Evolutionary conservation across 2,329 filamentous ascomycete species (phyloP).

Genomic region (Corinectria fuckeliana): DNA sequence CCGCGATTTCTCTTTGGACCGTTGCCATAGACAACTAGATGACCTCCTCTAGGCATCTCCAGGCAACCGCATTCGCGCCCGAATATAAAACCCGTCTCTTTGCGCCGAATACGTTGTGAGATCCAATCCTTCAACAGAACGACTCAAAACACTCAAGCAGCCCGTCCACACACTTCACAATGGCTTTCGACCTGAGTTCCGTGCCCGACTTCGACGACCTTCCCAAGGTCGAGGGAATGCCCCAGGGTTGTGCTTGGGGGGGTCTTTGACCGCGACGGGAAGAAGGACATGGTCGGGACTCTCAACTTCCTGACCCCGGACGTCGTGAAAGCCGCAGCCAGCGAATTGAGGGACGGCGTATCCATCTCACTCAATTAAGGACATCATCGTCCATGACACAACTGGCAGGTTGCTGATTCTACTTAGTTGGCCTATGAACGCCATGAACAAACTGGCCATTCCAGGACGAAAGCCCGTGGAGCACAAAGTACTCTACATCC

Average conservation of each 20-base stretch:
- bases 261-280: constrained; percentile 50
- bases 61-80: neutral
- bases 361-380: constrained; percentile 58
- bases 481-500: constrained; percentile 47
- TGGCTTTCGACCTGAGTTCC: neutral
- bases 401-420: neutral
- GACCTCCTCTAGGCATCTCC: neutral
- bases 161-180: neutral
- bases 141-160: neutral
- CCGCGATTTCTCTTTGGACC: neutral
- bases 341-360: constrained; percentile 44
- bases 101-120: neutral
- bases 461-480: constrained; percentile 44
- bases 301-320: constrained; percentile 59
- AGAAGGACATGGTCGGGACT: constrained; percentile 57
- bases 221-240: constrained; percentile 49
- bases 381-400: neutral
- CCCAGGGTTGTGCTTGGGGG: constrained; percentile 58
- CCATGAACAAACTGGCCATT: constrained; percentile 39
- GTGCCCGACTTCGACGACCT: constrained; percentile 52
- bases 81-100: neutral
- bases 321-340: constrained; percentile 38
- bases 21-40: neutral
- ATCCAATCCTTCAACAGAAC: neutral
- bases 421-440: neutral